Conservation (phyloP, 2,329 filamentous ascomycete species). For the Exophiala bonariae region DNA sequence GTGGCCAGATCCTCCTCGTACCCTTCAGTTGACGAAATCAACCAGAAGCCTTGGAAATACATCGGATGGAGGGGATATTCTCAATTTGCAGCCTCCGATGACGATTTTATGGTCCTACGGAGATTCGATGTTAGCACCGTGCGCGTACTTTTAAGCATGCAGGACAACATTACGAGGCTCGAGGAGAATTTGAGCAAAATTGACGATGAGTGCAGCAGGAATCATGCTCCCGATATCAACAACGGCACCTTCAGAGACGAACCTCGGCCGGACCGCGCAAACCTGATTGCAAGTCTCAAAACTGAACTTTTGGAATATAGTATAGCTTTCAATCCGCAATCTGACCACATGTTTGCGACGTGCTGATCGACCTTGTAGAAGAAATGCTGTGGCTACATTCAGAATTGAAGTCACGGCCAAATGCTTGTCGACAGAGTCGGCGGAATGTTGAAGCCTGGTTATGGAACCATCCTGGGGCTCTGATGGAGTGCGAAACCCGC, state of each 20-base stretch:
- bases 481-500: no score
- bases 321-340: neutral
- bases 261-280: neutral
- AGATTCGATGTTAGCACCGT: neutral
- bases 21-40: no score
- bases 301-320: neutral
- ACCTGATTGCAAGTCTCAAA: neutral
- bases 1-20: no score
- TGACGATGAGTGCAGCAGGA: neutral
- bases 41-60: neutral
- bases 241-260: neutral
- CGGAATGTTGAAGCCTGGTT: no score
- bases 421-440: neutral
- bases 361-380: neutral
- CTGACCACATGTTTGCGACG: no score
- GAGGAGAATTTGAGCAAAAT: neutral
- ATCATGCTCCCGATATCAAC: neutral
- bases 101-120: neutral
- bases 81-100: neutral
- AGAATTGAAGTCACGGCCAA: neutral
- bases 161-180: neutral
- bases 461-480: no score
- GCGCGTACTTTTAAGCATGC: neutral
- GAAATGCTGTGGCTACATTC: neutral
- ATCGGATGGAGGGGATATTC: neutral